phyloP scores from a whole-genome alignment of 305 asterid species.

The Fraxinus ornus region DNA sequence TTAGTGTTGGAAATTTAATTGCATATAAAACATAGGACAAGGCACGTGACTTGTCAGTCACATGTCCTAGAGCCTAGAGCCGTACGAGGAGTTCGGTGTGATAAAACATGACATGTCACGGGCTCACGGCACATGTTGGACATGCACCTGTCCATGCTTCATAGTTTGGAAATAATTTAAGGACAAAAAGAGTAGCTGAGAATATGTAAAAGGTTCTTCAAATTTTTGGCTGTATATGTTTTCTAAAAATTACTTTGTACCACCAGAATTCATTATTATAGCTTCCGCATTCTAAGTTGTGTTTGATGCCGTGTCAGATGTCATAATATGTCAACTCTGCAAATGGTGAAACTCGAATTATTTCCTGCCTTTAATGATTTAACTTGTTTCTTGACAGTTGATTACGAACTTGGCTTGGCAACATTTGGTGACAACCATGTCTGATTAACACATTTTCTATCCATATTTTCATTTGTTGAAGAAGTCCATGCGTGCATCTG shows the following conservation, averaged over 20 bases:
- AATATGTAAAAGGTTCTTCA: not conserved
- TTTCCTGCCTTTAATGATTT: not conserved
- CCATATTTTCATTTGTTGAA: not conserved
- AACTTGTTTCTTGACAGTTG: not conserved
- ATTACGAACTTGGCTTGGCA: not conserved
- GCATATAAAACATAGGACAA: not conserved
- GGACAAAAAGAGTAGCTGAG: not conserved
- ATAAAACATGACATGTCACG: not conserved
- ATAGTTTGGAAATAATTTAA: not conserved
- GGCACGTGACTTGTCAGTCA: not conserved
- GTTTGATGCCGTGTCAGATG: not conserved
- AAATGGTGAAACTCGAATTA: not conserved
- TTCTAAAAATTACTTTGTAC: not conserved
- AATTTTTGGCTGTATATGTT: not conserved
- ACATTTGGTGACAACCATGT: not conserved
- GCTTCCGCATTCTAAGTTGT: not conserved
- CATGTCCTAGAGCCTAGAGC: not conserved
- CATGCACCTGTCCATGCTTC: not conserved
- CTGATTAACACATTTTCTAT: not conserved
- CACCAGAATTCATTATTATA: not conserved
- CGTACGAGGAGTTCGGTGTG: not conserved
- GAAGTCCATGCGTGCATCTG: not conserved
- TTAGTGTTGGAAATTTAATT: not conserved
- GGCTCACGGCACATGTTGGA: not conserved
- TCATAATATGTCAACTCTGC: not conserved